Conservation (phyloP, 2,329 filamentous ascomycete genomes). For the Microsporum ferrugineum region DNA sequence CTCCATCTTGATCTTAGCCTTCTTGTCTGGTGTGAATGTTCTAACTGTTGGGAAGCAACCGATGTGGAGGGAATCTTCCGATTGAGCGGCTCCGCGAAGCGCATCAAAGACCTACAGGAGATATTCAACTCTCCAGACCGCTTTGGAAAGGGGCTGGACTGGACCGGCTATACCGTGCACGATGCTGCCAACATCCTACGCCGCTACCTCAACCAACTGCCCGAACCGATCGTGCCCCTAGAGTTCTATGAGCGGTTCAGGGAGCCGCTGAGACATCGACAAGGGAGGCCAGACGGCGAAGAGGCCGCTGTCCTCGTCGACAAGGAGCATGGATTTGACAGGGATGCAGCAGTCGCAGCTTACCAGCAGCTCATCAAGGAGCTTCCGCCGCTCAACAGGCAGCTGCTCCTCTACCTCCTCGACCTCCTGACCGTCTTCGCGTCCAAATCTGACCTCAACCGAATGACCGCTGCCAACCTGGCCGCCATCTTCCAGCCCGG, state of each 20-base stretch:
- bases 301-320: constrained; percentile 53
- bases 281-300: constrained; percentile 59
- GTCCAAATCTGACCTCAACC: constrained; percentile 89
- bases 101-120: constrained; percentile 89
- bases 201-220: constrained; percentile 89
- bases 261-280: constrained; percentile 60
- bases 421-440: constrained; percentile 94
- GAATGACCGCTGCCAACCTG: constrained; percentile 90
- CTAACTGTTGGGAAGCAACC: constrained; percentile 53
- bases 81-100: constrained; percentile 88
- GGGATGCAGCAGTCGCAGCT: constrained; percentile 60
- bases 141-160: constrained; percentile 92
- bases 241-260: constrained; percentile 88
- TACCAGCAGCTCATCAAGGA: constrained; percentile 91
- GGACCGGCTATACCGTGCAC: constrained; percentile 96
- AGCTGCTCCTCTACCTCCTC: constrained; percentile 87
- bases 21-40: constrained; percentile 2
- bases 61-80: constrained; percentile 94
- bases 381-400: constrained; percentile 81
- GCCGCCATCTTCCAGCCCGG: constrained; percentile 97
- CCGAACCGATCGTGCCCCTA: constrained; percentile 90
- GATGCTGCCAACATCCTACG: constrained; percentile 94
- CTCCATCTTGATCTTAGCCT: background rate
- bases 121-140: constrained; percentile 89
- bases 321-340: constrained; percentile 61